Percentiles rank a stretch among this genome's conserved stretches.
These are phyloP conservation scores for Phylloporus sp. DNA, from an alignment of 768 basidiomycete genomes.

Conservation along the genomic window DNA sequence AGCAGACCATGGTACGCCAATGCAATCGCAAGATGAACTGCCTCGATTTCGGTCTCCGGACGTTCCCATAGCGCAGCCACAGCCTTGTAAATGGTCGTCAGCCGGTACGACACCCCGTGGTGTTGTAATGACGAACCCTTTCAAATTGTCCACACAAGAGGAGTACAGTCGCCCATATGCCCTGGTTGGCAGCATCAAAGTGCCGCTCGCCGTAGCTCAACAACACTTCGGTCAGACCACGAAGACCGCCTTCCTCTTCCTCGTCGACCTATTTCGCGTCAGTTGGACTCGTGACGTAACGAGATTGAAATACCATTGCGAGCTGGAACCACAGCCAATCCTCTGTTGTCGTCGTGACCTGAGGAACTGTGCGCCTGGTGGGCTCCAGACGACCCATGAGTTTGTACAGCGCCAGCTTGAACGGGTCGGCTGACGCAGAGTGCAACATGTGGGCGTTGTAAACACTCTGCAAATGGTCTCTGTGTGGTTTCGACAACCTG, in stretches of 20 bases:
- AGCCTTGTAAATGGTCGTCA: conserved; percentile 49
- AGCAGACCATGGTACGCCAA: conserved; percentile 91
- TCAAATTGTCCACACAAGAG: conserved; percentile 95
- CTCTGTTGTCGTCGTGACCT: conserved; percentile 88
- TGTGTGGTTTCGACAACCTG: conserved; percentile 66
- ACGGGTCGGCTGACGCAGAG: conserved; percentile 83
- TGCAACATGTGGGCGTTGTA: conserved; percentile 90
- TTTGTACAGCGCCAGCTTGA: conserved; percentile 95
- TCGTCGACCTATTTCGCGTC: conserved; percentile 57
- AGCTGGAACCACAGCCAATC: conserved; percentile 99
- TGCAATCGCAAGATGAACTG: conserved; percentile 89
- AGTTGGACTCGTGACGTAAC: conserved; percentile 1
- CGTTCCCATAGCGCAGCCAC: conserved; percentile 88
- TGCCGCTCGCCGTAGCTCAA: conserved; percentile 77
- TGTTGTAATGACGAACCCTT: conserved; percentile 45
- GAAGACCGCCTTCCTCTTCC: conserved; percentile 73
- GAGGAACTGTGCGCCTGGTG: conserved; percentile 65
- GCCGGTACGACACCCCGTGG: neutral
- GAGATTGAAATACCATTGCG: conserved; percentile 50
- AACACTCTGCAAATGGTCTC: conserved; percentile 73
- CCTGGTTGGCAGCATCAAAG: conserved; percentile 63
- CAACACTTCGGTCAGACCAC: conserved; percentile 68
- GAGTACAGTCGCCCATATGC: conserved; percentile 78
- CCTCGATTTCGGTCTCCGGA: conserved; percentile 83
- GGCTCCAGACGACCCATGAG: conserved; percentile 91